Percentiles rank a stretch among this genome's conserved stretches.
phyloP scores from a whole-genome alignment of 768 basidiomycete species.

The Phlegmacium glaucopus region DNA sequence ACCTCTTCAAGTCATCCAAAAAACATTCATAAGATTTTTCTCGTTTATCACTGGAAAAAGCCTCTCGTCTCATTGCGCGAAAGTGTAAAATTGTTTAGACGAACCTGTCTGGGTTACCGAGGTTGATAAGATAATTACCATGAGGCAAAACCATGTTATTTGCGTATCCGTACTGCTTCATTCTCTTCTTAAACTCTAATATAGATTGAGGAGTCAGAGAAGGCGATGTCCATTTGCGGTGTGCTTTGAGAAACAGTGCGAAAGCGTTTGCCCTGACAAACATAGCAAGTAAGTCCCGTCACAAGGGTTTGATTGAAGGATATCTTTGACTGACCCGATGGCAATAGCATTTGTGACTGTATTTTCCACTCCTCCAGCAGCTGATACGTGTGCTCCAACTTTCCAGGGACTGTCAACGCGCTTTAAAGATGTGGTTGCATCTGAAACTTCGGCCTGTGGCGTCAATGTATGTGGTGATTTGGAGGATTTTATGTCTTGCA shows the following conservation, averaged over 20 bases:
- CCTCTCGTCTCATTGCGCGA: neutral
- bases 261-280: constrained; percentile 75
- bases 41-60: constrained; percentile 49
- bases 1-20: constrained; percentile 75
- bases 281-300: neutral
- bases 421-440: constrained; percentile 22
- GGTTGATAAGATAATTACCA: constrained; percentile 82
- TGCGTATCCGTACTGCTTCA: constrained; percentile 61
- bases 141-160: constrained; percentile 71
- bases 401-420: constrained; percentile 50
- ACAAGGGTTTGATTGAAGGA: neutral
- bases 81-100: constrained; percentile 20
- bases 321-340: constrained; percentile 51
- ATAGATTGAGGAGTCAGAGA: constrained; percentile 52
- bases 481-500: too few relatives aligned
- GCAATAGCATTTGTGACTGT: constrained; percentile 64
- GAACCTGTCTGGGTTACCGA: constrained; percentile 75
- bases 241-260: constrained; percentile 82
- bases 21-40: constrained; percentile 78
- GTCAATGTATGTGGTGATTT: too few relatives aligned
- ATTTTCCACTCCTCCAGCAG: constrained; percentile 78
- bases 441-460: neutral
- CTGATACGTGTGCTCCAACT: constrained; percentile 82
- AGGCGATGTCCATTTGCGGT: constrained; percentile 75
- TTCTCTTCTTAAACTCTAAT: constrained; percentile 52